Conservation (phyloP, 139 green algal genomes). For the Chlorella vulgaris region DNA sequence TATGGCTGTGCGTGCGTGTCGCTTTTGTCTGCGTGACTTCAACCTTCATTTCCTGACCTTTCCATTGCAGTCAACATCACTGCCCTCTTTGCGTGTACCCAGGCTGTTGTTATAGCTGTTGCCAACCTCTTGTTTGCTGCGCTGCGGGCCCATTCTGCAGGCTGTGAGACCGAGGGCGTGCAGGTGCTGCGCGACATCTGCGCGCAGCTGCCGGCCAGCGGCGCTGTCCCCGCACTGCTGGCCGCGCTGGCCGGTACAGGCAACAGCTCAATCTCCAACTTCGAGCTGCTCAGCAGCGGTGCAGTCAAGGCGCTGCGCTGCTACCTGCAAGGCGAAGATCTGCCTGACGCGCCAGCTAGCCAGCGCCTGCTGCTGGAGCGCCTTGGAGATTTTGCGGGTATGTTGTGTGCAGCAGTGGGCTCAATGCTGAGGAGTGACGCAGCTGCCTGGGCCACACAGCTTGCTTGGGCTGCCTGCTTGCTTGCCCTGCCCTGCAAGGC, state of each 20-base stretch:
- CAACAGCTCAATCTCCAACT: constrained; percentile 74
- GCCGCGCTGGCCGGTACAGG: constrained; percentile 39
- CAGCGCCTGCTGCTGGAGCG: constrained; percentile 52
- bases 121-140: background rate
- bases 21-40: no score
- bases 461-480: no score
- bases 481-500: no score
- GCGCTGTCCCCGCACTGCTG: constrained; percentile 53
- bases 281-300: constrained; percentile 91
- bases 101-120: background rate
- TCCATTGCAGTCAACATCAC: no score
- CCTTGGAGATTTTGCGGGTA: constrained; percentile 60
- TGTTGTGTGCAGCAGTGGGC: background rate
- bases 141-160: background rate
- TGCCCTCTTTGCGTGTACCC: no score
- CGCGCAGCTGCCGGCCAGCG: constrained; percentile 32
- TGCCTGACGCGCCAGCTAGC: background rate
- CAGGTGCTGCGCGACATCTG: constrained; percentile 56
- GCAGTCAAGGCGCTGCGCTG: constrained; percentile 64
- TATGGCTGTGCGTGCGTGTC: no score
- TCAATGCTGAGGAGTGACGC: background rate
- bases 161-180: constrained; percentile 56
- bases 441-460: no score
- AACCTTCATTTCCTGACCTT: no score
- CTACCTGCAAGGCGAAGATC: constrained; percentile 66